phyloP scores from a whole-genome alignment of 2,329 filamentous ascomycete species.

The Fusarium devonianum region DNA sequence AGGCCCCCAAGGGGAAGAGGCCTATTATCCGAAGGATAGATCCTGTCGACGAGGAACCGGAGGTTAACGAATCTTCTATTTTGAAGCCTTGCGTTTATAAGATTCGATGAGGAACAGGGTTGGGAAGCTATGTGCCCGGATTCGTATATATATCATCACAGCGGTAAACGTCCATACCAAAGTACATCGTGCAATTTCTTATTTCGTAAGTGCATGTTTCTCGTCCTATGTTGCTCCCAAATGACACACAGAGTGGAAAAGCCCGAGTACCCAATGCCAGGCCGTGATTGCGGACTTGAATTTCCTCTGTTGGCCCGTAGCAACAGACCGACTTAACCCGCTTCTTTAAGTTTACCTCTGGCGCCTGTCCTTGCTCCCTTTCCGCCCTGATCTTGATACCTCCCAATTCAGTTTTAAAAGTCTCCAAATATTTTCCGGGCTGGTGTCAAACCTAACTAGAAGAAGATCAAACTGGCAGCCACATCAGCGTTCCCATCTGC shows the following conservation, averaged over 20 bases:
- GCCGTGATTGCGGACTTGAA: too few species aligned
- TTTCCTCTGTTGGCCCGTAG: conserved; percentile 33
- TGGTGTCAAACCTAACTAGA: conserved; percentile 34
- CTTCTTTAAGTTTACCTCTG: conserved; percentile 35
- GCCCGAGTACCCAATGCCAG: too few species aligned
- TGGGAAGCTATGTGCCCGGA: too few species aligned
- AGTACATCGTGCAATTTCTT: conserved; percentile 26
- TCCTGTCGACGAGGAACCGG: conserved; percentile 65
- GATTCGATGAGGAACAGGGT: conserved; percentile 64
- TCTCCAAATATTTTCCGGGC: conserved; percentile 8
- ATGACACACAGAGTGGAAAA: conserved; percentile 16
- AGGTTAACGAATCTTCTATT: conserved; percentile 68
- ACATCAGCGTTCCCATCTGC: conserved; percentile 86
- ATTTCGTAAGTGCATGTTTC: conserved; percentile 22
- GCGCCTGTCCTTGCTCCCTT: conserved; percentile 11
- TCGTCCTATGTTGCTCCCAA: conserved; percentile 26
- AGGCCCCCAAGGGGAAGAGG: conserved; percentile 62
- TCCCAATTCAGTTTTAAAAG: conserved; percentile 20
- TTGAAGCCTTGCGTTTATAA: conserved; percentile 98
- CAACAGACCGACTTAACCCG: conserved; percentile 13
- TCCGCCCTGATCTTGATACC: conserved; percentile 13
- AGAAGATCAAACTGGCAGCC: conserved; percentile 81
- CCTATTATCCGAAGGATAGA: conserved; percentile 63
- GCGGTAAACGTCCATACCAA: conserved; percentile 26
- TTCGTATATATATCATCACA: conserved; percentile 23